Conservation (phyloP, 345 rosid genomes). For the Pistacia vera region DNA sequence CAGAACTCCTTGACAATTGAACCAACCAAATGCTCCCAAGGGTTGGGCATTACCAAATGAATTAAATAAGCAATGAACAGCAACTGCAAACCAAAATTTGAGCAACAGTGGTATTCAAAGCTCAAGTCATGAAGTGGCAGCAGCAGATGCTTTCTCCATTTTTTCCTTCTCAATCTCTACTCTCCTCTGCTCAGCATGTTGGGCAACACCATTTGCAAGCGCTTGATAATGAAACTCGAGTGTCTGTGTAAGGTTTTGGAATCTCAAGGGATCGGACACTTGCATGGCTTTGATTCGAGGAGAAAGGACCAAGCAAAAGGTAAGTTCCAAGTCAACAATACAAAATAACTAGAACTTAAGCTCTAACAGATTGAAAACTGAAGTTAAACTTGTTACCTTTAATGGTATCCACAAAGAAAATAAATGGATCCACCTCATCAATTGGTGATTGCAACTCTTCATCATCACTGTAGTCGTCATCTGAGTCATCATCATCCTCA, state of each 20-base stretch:
- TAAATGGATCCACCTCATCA: conserved; percentile 96
- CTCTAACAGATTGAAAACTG: background rate
- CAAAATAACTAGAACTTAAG: background rate
- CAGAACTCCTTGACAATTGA: conserved; percentile 17
- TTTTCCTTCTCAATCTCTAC: conserved; percentile 89
- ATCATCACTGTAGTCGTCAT: conserved; percentile 92
- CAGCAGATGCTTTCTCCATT: conserved; percentile 66
- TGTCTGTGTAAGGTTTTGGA: conserved; percentile 79
- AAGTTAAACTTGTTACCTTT: conserved; percentile 51
- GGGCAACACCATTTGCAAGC: conserved; percentile 84
- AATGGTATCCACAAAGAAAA: conserved; percentile 84
- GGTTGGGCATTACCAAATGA: conserved; percentile 22
- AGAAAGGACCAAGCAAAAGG: background rate
- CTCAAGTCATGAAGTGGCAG: conserved; percentile 39
- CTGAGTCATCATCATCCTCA: conserved; percentile 70
- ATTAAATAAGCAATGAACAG: conserved; percentile 22
- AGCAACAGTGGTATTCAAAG: conserved; percentile 1
- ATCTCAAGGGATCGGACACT: conserved; percentile 72
- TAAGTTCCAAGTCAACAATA: background rate
- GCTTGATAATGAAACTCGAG: conserved; percentile 89
- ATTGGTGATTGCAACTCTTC: conserved; percentile 96
- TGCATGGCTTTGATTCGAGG: conserved; percentile 59
- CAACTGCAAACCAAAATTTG: conserved; percentile 22
- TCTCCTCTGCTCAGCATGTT: conserved; percentile 95
- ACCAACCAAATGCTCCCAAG: conserved; percentile 29